phyloP scores from a whole-genome alignment of 1,284 basidiomycete species.

The Puccinia triticina region DNA sequence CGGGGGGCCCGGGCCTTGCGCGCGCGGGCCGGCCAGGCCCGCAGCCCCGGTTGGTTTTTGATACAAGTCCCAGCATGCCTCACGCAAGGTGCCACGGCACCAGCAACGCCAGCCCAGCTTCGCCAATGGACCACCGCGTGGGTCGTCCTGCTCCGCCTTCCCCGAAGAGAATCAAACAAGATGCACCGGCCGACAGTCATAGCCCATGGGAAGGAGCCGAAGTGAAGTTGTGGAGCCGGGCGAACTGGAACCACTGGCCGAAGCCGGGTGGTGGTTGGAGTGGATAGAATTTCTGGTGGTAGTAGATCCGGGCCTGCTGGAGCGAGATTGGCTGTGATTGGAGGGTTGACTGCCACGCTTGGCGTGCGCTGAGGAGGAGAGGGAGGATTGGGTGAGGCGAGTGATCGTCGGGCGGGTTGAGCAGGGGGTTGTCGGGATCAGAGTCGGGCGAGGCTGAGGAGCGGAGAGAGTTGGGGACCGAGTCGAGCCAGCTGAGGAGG shows the following conservation, averaged over 20 bases:
- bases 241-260: conserved; percentile 78
- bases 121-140: too few relatives aligned
- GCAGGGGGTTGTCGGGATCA: neutral
- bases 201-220: too few relatives aligned
- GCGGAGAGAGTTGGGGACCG: neutral
- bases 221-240: conserved; percentile 71
- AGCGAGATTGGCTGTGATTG: conserved; percentile 32
- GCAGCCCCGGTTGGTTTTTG: too few relatives aligned
- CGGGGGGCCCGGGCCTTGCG: too few relatives aligned
- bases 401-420: neutral
- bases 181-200: too few relatives aligned
- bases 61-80: too few relatives aligned
- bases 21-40: too few relatives aligned
- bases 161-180: too few relatives aligned
- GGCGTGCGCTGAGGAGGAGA: conserved; percentile 32
- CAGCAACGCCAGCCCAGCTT: too few relatives aligned
- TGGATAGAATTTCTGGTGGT: conserved; percentile 12
- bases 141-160: too few relatives aligned
- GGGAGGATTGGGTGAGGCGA: conserved; percentile 46
- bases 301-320: conserved; percentile 4
- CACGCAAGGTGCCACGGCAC: too few relatives aligned
- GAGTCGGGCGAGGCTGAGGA: neutral
- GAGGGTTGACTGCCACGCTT: conserved; percentile 29
- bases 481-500: conserved; percentile 21
- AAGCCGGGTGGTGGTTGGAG: conserved; percentile 38